Percentiles rank a stretch among this genome's conserved stretches.
Evolutionary conservation across 78 protist genomes (phyloP).

Genomic region (Dictyostelium purpureum): DNA sequence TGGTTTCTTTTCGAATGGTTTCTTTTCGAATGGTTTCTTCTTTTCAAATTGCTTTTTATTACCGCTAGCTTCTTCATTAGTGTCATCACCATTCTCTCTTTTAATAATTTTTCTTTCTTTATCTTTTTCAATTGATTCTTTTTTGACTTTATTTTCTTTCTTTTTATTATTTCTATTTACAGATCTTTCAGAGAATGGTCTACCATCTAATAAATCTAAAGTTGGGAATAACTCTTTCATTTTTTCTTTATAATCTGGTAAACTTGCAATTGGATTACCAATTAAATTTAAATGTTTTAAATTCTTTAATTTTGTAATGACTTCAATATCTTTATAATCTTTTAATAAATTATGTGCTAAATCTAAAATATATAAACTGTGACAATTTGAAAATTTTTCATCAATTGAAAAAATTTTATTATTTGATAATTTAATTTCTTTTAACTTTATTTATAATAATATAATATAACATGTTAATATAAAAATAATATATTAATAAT

Average conservation of each 20-base stretch:
- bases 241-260: not conserved
- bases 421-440: conserved; percentile 46
- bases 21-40: not conserved
- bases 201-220: conserved; percentile 34
- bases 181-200: conserved; percentile 42
- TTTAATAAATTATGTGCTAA: conserved; percentile 31
- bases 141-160: conserved; percentile 15
- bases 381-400: not conserved
- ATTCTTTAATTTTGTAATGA: conserved; percentile 8
- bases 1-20: not conserved
- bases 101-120: not conserved
- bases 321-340: conserved; percentile 39
- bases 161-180: conserved; percentile 1
- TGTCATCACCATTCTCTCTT: not conserved
- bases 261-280: conserved; percentile 24
- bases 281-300: conserved; percentile 18
- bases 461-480: too few relatives aligned
- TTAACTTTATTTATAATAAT: not conserved
- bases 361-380: conserved; percentile 24
- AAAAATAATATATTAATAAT: not conserved
- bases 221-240: conserved; percentile 35
- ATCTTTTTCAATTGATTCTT: not conserved
- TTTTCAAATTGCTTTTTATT: conserved; percentile 4
- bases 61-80: not conserved
- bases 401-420: conserved; percentile 46